Evolutionary conservation across 352 stramenopile species (phyloP).

Genomic region (Pythium plurisporium): DNA sequence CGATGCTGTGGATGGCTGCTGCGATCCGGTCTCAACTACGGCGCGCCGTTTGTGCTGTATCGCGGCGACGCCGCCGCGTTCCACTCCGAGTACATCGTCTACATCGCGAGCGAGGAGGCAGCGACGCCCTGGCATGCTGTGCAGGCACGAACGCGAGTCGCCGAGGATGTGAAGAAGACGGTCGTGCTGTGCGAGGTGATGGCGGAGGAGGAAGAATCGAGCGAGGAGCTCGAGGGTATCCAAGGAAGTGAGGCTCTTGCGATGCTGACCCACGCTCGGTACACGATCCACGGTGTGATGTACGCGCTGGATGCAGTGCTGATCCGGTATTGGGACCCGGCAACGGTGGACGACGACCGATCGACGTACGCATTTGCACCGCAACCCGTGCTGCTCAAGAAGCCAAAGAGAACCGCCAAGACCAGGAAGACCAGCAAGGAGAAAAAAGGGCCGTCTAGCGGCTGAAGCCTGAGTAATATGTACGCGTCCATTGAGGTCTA

Average conservation of each 20-base stretch:
- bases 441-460: background rate
- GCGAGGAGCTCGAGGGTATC: background rate
- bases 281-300: conserved; percentile 30
- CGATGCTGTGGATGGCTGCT: conserved; percentile 44
- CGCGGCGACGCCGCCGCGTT: conserved; percentile 39
- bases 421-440: background rate
- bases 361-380: conserved; percentile 34
- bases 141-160: conserved; percentile 67
- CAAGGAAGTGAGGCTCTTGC: background rate
- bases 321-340: conserved; percentile 58
- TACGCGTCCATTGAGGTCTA: too few relatives aligned
- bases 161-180: conserved; percentile 77
- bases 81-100: conserved; percentile 78
- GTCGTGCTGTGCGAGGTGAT: conserved; percentile 56
- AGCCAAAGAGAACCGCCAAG: conserved; percentile 5
- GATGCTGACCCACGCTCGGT: conserved; percentile 22
- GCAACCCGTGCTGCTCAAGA: conserved; percentile 36
- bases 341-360: conserved; percentile 16
- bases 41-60: conserved; percentile 66
- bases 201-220: background rate
- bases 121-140: conserved; percentile 40
- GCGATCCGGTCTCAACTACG: conserved; percentile 67
- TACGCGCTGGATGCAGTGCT: conserved; percentile 37
- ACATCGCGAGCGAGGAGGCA: conserved; percentile 24
- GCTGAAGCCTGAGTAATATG: too few relatives aligned